Conservation (phyloP, 2,329 filamentous ascomycete species). For the Cephalotrichum gorgonifer region DNA sequence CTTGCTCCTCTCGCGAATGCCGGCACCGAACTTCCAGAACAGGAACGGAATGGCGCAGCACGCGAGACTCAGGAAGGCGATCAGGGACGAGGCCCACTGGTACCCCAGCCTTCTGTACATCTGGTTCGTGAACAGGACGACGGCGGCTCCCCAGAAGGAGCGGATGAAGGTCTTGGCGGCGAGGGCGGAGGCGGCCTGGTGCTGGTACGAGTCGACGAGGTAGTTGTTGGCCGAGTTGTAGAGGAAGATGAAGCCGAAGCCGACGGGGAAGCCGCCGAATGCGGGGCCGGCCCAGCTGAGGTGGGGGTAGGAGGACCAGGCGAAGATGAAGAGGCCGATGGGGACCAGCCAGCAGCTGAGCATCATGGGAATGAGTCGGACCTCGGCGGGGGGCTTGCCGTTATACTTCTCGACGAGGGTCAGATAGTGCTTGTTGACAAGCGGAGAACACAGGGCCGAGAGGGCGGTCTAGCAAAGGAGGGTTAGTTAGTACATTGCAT, state of each 20-base stretch:
- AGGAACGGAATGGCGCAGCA: slow-evolving; percentile 77
- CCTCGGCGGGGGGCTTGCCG: slow-evolving; percentile 67
- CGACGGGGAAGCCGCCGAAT: slow-evolving; percentile 61
- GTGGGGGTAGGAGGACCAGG: slow-evolving; percentile 51
- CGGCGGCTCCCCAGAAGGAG: slow-evolving; percentile 68
- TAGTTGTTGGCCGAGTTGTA: slow-evolving; percentile 75
- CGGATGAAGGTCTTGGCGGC: slow-evolving; percentile 75
- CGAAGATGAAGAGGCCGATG: slow-evolving; percentile 47
- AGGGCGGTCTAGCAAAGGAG: slow-evolving; percentile 35
- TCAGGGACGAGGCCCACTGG: slow-evolving; percentile 64
- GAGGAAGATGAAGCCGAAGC: slow-evolving; percentile 75
- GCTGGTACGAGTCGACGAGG: slow-evolving; percentile 52
- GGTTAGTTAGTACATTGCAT: neutral
- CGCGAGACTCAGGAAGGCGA: slow-evolving; percentile 63
- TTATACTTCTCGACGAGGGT: slow-evolving; percentile 49
- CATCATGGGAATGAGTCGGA: slow-evolving; percentile 77
- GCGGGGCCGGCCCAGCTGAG: slow-evolving; percentile 63
- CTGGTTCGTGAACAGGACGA: slow-evolving; percentile 71
- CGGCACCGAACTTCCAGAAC: slow-evolving; percentile 69
- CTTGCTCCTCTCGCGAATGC: slow-evolving; percentile 57
- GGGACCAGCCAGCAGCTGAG: slow-evolving; percentile 61
- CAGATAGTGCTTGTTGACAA: slow-evolving; percentile 77
- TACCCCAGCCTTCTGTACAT: slow-evolving; percentile 67
- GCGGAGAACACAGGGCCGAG: slow-evolving; percentile 56
- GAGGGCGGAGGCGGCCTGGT: slow-evolving; percentile 70